phyloP scores from a whole-genome alignment of 2,329 filamentous ascomycete genomes.

The Shiraia sp. region DNA sequence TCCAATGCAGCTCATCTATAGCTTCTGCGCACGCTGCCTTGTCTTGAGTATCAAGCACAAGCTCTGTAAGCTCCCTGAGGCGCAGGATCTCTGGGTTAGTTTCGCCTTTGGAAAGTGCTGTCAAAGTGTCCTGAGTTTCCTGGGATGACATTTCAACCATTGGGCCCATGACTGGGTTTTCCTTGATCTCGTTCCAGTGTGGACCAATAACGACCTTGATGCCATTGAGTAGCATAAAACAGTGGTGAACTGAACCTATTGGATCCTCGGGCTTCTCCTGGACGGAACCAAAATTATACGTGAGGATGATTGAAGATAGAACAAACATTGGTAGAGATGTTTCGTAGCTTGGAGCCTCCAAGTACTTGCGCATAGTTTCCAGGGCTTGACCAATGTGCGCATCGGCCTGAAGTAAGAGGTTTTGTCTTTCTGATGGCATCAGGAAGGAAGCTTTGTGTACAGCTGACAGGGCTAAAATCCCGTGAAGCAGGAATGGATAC shows the following conservation, averaged over 20 bases:
- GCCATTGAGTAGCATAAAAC: slow-evolving; percentile 33
- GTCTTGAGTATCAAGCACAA: slow-evolving; percentile 21
- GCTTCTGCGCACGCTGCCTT: slow-evolving; percentile 23
- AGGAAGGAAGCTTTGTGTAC: slow-evolving; percentile 29
- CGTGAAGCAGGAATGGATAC: slow-evolving; percentile 35
- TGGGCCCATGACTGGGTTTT: slow-evolving; percentile 18
- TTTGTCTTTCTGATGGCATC: slow-evolving; percentile 21
- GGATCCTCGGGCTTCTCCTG: slow-evolving; percentile 33
- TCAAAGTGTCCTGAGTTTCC: slow-evolving; percentile 12
- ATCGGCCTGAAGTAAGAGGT: slow-evolving; percentile 31
- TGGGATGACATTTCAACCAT: slow-evolving; percentile 15
- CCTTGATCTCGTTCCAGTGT: slow-evolving; percentile 24
- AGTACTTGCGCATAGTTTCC: slow-evolving; percentile 24
- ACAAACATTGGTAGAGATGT: slow-evolving; percentile 35
- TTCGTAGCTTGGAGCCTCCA: slow-evolving; percentile 24
- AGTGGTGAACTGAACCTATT: slow-evolving; percentile 31
- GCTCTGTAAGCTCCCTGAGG: slow-evolving; percentile 27
- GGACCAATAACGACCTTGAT: slow-evolving; percentile 31
- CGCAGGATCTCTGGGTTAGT: slow-evolving; percentile 23
- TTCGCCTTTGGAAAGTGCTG: slow-evolving; percentile 16
- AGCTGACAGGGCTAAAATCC: slow-evolving; percentile 34
- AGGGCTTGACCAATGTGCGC: slow-evolving; percentile 32
- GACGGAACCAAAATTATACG: slow-evolving; percentile 35
- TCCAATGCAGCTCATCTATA: slow-evolving; percentile 28
- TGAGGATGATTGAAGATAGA: slow-evolving; percentile 30